phyloP scores from a whole-genome alignment of 1,139 yeast genomes.

The Saccharomyces uvarum region DNA sequence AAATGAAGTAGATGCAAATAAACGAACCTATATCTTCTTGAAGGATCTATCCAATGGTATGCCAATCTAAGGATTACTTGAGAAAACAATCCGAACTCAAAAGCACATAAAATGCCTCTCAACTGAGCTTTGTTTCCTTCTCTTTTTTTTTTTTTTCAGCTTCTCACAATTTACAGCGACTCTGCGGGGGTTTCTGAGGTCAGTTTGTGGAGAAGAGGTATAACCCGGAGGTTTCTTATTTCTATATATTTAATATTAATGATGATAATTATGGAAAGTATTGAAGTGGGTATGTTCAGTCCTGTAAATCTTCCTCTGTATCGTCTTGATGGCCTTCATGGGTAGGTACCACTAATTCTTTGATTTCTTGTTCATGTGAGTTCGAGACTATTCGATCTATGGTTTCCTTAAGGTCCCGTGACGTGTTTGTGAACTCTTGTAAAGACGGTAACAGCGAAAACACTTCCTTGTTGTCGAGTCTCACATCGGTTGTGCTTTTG shows the following conservation, averaged over 20 bases:
- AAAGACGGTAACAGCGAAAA: constrained; percentile 9
- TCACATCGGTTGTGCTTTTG: neutral
- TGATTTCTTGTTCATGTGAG: constrained; percentile 2
- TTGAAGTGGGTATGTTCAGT: neutral
- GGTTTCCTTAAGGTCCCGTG: constrained; percentile 6
- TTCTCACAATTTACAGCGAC: neutral
- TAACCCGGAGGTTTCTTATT: neutral
- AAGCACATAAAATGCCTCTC: neutral
- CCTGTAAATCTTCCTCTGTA: neutral
- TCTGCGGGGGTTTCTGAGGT: neutral
- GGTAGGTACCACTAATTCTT: neutral
- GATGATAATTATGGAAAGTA: neutral
- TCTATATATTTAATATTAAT: neutral
- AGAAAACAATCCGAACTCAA: neutral
- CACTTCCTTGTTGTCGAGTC: constrained; percentile 2
- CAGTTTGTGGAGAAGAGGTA: neutral
- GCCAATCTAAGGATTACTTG: neutral
- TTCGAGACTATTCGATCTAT: constrained; percentile 5
- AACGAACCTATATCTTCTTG: neutral
- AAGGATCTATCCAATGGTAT: neutral
- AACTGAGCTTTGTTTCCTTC: neutral
- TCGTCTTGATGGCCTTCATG: neutral
- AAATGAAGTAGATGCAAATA: neutral
- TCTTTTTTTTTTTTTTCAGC: neutral
- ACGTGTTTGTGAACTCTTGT: constrained; percentile 5